Conservation (phyloP, 208 protist genomes). For the Blechomonas ayalai region DNA sequence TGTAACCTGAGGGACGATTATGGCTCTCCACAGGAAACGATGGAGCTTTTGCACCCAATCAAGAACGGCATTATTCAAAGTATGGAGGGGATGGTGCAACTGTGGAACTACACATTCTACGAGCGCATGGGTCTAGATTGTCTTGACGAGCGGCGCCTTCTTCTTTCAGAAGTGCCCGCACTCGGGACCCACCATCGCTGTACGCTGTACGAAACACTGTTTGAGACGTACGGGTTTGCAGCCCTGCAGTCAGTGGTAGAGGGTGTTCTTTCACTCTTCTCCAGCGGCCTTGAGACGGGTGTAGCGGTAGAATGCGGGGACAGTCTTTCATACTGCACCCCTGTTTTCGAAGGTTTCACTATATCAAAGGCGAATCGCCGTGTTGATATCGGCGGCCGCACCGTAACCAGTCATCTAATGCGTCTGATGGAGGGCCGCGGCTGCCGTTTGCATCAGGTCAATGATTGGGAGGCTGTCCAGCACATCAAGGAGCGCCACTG, state of each 20-base stretch:
- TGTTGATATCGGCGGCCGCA: slow-evolving; percentile 94
- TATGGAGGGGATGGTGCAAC: slow-evolving; percentile 95
- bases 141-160: slow-evolving; percentile 30
- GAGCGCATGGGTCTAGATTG: slow-evolving; percentile 10
- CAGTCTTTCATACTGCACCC: slow-evolving; percentile 97
- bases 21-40: no score
- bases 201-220: slow-evolving; percentile 91
- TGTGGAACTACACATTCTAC: slow-evolving; percentile 96
- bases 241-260: slow-evolving; percentile 88
- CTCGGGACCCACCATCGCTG: slow-evolving; percentile 92
- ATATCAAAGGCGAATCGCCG: slow-evolving; percentile 53
- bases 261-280: slow-evolving; percentile 94
- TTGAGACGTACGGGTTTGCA: slow-evolving; percentile 95
- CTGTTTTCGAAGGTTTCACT: slow-evolving; percentile 95
- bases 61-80: slow-evolving; percentile 95
- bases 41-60: slow-evolving; percentile 94
- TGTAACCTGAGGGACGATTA: no score
- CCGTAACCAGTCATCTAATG: slow-evolving; percentile 95
- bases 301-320: slow-evolving; percentile 98
- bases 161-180: slow-evolving; percentile 95
- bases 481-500: slow-evolving; percentile 94
- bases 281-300: slow-evolving; percentile 93
- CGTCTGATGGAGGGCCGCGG: slow-evolving; percentile 76
- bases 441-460: slow-evolving; percentile 91
- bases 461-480: slow-evolving; percentile 95